Conservation (phyloP, 345 rosid genomes). For the Eucalyptus viminalis region DNA sequence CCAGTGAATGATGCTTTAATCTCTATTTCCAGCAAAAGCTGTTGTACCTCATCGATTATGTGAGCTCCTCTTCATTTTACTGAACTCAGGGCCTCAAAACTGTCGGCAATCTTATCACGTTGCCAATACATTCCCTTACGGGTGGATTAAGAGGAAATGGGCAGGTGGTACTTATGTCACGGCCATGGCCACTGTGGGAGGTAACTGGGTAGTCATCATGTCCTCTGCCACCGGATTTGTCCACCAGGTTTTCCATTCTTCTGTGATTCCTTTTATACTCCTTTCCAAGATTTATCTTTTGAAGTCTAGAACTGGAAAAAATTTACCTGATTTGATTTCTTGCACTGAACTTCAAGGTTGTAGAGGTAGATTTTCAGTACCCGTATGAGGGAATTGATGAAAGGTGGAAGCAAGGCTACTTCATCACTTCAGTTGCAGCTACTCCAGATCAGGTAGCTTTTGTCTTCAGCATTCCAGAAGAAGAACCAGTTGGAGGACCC, state of each 20-base stretch:
- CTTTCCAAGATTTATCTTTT: neutral
- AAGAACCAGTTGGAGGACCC: neutral
- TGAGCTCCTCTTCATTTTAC: neutral
- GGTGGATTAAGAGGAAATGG: conserved; percentile 61
- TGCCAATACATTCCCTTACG: conserved; percentile 74
- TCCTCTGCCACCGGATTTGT: neutral
- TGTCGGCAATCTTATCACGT: conserved; percentile 67
- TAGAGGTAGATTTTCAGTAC: neutral
- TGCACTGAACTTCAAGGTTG: neutral
- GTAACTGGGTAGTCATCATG: conserved; percentile 8
- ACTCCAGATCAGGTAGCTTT: neutral
- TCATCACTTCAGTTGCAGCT: neutral
- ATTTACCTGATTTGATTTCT: neutral
- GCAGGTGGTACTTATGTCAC: conserved; percentile 71
- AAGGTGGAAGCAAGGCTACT: neutral
- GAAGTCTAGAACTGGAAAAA: neutral
- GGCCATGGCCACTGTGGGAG: conserved; percentile 14
- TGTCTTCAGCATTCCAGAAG: neutral
- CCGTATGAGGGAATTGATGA: neutral
- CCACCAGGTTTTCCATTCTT: neutral
- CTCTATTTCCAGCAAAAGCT: neutral
- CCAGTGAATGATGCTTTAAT: neutral
- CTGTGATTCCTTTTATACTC: neutral
- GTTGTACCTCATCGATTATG: neutral
- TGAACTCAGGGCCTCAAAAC: conserved; percentile 52